A percentile compares a stretch with the other conserved stretches of the same genome.
Conservation (phyloP, 495 filamentous ascomycete genomes). For the Alectoria sarmentosa region DNA sequence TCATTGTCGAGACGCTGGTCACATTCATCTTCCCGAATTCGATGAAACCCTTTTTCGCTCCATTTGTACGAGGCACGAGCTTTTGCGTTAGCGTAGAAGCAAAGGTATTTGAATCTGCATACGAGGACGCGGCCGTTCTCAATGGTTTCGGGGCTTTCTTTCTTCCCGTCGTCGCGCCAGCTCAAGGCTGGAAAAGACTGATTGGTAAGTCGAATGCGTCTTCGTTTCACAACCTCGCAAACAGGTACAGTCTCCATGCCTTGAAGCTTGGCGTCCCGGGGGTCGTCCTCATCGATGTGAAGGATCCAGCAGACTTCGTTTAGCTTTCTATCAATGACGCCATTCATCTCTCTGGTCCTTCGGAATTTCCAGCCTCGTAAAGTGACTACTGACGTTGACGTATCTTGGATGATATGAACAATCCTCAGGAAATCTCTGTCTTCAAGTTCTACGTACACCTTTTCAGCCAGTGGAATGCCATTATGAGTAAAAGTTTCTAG, state of each 20-base stretch:
- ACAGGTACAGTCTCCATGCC: slow-evolving; percentile 39
- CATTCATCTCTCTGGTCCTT: slow-evolving; percentile 34
- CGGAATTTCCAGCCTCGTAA: slow-evolving; percentile 39
- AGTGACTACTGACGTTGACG: slow-evolving; percentile 24
- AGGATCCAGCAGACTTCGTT: slow-evolving; percentile 52
- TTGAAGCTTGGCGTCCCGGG: slow-evolving; percentile 34
- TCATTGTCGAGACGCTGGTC: slow-evolving; percentile 17
- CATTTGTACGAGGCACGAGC: slow-evolving; percentile 25
- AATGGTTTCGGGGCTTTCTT: slow-evolving; percentile 25
- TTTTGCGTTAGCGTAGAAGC: slow-evolving; percentile 25
- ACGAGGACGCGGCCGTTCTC: slow-evolving; percentile 33
- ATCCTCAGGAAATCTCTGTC: slow-evolving; percentile 38
- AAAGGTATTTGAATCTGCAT: slow-evolving; percentile 32
- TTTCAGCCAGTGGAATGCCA: slow-evolving; percentile 25
- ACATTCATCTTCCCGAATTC: slow-evolving; percentile 27
- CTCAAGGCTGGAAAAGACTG: slow-evolving; percentile 34
- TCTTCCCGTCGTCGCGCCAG: slow-evolving; percentile 27
- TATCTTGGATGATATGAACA: slow-evolving; percentile 32
- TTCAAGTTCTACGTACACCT: slow-evolving; percentile 33
- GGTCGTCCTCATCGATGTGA: slow-evolving; percentile 39
- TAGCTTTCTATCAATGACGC: slow-evolving; percentile 34
- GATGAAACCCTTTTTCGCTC: slow-evolving; percentile 25
- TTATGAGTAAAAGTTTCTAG: slow-evolving; percentile 24
- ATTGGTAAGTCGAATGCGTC: slow-evolving; percentile 49
- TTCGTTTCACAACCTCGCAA: slow-evolving; percentile 28